A percentile compares a stretch with the other conserved stretches of the same genome.
Conservation (phyloP, 2,329 filamentous ascomycete genomes). For the Thelonectria blattea region DNA sequence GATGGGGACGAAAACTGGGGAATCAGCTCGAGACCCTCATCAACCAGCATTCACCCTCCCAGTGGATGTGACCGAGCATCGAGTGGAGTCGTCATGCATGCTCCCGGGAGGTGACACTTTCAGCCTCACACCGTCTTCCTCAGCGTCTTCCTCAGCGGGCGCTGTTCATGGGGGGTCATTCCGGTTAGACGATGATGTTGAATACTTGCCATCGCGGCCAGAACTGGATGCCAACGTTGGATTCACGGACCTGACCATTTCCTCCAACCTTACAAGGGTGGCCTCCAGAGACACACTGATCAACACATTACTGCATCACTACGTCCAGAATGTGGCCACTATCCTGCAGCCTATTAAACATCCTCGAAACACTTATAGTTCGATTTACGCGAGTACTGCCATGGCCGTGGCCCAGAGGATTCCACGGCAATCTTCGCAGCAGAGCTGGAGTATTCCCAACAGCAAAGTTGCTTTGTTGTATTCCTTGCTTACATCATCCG, state of each 20-base stretch:
- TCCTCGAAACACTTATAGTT: constrained; percentile 14
- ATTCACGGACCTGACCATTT: not conserved
- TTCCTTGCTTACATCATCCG: constrained; percentile 16
- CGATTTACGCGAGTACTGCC: constrained; percentile 13
- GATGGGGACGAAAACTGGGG: not conserved
- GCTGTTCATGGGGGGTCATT: not conserved
- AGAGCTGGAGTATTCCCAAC: not conserved
- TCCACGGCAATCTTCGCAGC: not conserved
- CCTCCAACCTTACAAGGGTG: not conserved
- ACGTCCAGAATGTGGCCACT: constrained; percentile 12
- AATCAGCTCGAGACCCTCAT: not conserved
- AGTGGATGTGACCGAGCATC: not conserved
- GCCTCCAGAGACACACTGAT: constrained; percentile 3
- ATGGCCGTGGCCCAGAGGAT: constrained; percentile 15
- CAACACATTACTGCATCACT: constrained; percentile 7
- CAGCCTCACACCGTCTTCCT: not conserved
- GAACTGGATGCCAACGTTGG: not conserved
- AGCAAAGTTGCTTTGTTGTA: constrained; percentile 19
- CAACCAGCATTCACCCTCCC: not conserved
- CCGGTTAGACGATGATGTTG: not conserved
- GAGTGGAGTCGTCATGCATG: not conserved
- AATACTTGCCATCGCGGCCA: not conserved
- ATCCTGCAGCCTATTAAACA: constrained; percentile 15
- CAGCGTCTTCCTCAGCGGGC: not conserved
- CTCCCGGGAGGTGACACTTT: not conserved